Conservation (phyloP, 345 rosid species). For the Excoecaria cochinchinensis region DNA sequence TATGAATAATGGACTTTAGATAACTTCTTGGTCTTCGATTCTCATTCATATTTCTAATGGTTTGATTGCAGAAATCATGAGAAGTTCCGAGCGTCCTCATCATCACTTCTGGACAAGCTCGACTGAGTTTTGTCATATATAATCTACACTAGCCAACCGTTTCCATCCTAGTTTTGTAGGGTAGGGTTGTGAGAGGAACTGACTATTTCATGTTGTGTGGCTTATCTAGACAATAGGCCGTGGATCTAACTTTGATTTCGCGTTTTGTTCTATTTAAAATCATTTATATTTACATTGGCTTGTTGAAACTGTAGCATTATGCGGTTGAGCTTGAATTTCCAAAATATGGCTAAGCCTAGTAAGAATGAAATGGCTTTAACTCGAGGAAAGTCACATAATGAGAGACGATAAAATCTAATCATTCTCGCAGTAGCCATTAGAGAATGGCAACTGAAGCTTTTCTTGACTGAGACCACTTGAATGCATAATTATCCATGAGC, state of each 20-base stretch:
- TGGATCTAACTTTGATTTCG: background rate
- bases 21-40: background rate
- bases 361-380: background rate
- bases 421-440: no score
- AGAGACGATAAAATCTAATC: no score
- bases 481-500: no score
- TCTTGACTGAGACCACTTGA: no score
- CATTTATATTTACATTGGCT: no score
- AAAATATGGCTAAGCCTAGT: background rate
- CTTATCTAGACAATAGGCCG: background rate
- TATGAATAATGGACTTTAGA: background rate
- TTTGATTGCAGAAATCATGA: constrained; percentile 54
- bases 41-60: constrained; percentile 3
- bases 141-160: background rate
- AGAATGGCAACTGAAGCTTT: no score
- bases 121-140: background rate
- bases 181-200: background rate
- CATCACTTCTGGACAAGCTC: background rate
- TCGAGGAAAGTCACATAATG: no score
- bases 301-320: no score
- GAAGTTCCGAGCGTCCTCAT: background rate
- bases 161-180: background rate
- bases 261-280: no score
- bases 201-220: no score
- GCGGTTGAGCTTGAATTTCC: no score